These are phyloP conservation scores for Neostapfia colusana DNA, from an alignment of 176 grass and related monocot genomes.

Conservation along the genomic window DNA sequence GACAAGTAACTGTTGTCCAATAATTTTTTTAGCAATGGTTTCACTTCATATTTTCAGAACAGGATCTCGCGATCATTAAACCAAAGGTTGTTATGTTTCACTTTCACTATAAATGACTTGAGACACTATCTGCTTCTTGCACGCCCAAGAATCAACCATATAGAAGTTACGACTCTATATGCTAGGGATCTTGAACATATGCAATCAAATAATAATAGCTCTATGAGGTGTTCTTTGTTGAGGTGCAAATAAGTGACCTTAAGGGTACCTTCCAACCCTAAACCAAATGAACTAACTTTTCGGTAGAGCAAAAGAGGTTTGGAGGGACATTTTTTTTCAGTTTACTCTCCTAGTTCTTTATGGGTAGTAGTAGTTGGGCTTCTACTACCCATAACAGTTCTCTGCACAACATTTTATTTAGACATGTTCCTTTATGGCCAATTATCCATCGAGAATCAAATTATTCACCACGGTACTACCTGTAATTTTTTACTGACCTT, in stretches of 20 bases:
- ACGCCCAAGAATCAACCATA: background rate
- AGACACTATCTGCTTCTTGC: background rate
- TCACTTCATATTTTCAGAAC: slow-evolving; percentile 17
- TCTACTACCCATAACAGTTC: too few relatives aligned
- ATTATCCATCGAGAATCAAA: background rate
- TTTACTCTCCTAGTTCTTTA: background rate
- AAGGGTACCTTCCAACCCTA: background rate
- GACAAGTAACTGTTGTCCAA: background rate
- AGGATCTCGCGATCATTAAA: background rate
- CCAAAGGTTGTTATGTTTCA: background rate
- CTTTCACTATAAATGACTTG: background rate
- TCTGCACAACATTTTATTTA: background rate
- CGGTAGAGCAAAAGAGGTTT: background rate
- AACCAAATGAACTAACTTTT: background rate
- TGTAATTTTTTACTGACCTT: background rate
- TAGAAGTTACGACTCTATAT: background rate
- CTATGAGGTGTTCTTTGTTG: slow-evolving; percentile 2
- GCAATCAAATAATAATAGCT: slow-evolving; percentile 20
- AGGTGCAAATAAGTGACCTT: background rate
- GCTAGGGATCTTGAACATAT: slow-evolving; percentile 20
- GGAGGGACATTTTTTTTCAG: background rate
- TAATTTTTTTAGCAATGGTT: background rate
- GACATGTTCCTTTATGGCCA: background rate
- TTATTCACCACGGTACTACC: slow-evolving; percentile 13
- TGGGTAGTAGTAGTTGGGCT: too few relatives aligned